A percentile compares a stretch with the other conserved stretches of the same genome.
Evolutionary conservation across 73 alveolate species (phyloP).

Genomic region (Blepharisma japonicum): DNA sequence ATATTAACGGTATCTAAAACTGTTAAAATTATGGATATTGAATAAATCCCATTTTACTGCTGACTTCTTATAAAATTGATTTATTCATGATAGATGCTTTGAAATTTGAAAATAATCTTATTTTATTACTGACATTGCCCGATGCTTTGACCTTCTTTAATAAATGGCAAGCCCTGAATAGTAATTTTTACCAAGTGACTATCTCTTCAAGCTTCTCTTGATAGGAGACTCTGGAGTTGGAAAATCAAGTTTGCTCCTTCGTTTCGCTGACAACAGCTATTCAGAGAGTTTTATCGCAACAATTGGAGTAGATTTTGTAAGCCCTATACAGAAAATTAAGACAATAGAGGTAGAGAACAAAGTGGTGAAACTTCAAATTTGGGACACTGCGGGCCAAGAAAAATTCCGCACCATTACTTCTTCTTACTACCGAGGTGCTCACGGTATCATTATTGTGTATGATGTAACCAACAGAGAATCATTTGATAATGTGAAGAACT

Average conservation of each 20-base stretch:
- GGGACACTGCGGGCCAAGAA: constrained; percentile 60
- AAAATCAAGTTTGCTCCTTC: constrained; percentile 44
- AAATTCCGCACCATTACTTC: constrained; percentile 45
- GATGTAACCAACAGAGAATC: constrained; percentile 55
- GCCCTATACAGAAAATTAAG: constrained; percentile 35
- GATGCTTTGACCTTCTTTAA: neutral
- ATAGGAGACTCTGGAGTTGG: constrained; percentile 61
- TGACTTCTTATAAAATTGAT: too few relatives aligned
- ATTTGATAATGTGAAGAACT: constrained; percentile 47
- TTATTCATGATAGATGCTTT: too few relatives aligned
- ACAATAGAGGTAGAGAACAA: constrained; percentile 56
- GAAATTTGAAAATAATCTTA: too few relatives aligned
- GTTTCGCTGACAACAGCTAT: constrained; percentile 56
- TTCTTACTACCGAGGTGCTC: constrained; percentile 63
- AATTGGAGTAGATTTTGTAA: constrained; percentile 56
- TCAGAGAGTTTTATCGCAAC: constrained; percentile 57
- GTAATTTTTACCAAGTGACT: constrained; percentile 30
- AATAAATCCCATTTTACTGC: too few relatives aligned
- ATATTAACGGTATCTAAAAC: too few relatives aligned
- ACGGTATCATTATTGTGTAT: constrained; percentile 48
- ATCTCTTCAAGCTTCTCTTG: constrained; percentile 43
- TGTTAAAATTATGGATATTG: too few relatives aligned
- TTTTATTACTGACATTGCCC: too few relatives aligned
- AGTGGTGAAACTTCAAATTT: constrained; percentile 46
- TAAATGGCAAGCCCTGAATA: constrained; percentile 26